phyloP scores from a whole-genome alignment of 2,329 filamentous ascomycete genomes.

The Colletotrichum higginsianum region DNA sequence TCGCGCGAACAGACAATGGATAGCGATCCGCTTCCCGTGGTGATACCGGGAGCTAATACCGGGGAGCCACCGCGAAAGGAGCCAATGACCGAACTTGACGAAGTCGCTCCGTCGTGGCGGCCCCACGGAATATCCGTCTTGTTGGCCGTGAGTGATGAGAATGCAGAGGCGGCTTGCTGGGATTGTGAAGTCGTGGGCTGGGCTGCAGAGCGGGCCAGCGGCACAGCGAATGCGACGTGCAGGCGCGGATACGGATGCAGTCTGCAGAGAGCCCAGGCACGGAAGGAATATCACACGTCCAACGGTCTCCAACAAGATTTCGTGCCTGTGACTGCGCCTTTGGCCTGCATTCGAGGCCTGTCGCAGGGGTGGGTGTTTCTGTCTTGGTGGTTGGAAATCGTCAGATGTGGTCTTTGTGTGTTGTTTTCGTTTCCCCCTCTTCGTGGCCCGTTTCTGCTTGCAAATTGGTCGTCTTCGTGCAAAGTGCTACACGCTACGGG shows the following conservation, averaged over 20 bases:
- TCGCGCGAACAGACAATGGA: slow-evolving; percentile 39
- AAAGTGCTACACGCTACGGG: slow-evolving; percentile 2
- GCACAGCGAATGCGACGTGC: slow-evolving; percentile 21
- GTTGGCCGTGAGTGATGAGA: slow-evolving; percentile 23
- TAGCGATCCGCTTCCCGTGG: slow-evolving; percentile 32
- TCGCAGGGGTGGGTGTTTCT: background rate
- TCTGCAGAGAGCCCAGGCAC: slow-evolving; percentile 11
- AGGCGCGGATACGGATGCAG: slow-evolving; percentile 8
- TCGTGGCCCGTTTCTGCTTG: slow-evolving; percentile 27
- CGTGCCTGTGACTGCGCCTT: slow-evolving; percentile 25
- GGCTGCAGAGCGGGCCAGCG: slow-evolving; percentile 13
- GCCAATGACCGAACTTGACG: slow-evolving; percentile 29
- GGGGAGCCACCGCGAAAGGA: slow-evolving; percentile 24
- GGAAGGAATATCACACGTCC: slow-evolving; percentile 23
- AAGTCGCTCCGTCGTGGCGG: background rate
- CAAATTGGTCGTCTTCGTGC: slow-evolving; percentile 11
- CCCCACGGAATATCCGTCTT: background rate
- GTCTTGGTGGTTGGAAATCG: background rate
- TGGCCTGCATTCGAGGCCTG: slow-evolving; percentile 21
- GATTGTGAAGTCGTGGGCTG: slow-evolving; percentile 14
- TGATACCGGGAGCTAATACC: slow-evolving; percentile 26
- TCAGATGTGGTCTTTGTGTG: background rate
- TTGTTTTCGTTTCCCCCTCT: background rate
- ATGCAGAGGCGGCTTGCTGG: slow-evolving; percentile 13
- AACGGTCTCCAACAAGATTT: slow-evolving; percentile 19